Conservation (phyloP, 2,329 filamentous ascomycete genomes). For the Didymella keratinophila region DNA sequence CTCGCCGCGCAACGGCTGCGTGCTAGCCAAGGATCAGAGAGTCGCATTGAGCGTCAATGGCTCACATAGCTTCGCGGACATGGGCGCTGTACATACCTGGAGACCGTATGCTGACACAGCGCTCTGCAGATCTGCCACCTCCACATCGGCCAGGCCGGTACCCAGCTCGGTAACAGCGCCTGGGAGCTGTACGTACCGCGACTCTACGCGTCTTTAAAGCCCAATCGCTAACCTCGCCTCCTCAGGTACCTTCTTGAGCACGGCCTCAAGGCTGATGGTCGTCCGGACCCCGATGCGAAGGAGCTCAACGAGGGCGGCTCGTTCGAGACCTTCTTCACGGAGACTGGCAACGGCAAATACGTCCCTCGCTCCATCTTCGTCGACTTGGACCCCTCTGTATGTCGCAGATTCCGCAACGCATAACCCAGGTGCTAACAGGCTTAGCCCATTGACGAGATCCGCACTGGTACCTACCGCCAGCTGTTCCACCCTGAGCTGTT, state of each 20-base stretch:
- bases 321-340: conserved; percentile 77
- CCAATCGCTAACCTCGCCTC: conserved; percentile 27
- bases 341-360: conserved; percentile 75
- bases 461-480: conserved; percentile 71
- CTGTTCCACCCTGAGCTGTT: conserved; percentile 77
- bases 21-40: conserved; percentile 12
- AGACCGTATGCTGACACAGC: conserved; percentile 25
- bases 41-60: conserved; percentile 10
- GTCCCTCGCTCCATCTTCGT: conserved; percentile 76
- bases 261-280: conserved; percentile 71
- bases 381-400: conserved; percentile 73
- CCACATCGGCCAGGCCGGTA: conserved; percentile 75
- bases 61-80: not conserved
- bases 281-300: conserved; percentile 67
- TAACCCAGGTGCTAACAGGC: conserved; percentile 28
- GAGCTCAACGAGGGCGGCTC: conserved; percentile 69
- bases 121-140: conserved; percentile 67
- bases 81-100: not conserved
- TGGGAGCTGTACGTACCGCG: conserved; percentile 72
- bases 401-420: conserved; percentile 25
- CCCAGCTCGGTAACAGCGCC: conserved; percentile 76
- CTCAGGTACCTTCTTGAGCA: conserved; percentile 75
- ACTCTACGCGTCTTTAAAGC: conserved; percentile 19
- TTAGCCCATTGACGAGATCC: conserved; percentile 74
- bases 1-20: conserved; percentile 6